Conservation (phyloP, 139 green algal genomes). For the Chlorella sp. region DNA sequence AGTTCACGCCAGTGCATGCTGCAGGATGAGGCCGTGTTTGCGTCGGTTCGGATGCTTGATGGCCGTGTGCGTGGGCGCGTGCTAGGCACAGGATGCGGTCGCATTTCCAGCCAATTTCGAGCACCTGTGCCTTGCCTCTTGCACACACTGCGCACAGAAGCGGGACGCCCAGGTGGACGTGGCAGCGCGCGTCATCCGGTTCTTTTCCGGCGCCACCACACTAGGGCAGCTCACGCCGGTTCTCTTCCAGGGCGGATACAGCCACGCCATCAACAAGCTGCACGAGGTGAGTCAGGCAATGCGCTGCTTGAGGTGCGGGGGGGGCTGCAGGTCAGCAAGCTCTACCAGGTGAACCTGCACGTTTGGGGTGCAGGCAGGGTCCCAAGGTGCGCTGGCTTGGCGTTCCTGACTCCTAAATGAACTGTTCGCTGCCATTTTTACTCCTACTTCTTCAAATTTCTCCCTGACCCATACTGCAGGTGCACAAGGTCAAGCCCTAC, state of each 20-base stretch:
- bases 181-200: no score
- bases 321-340: neutral
- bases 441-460: neutral
- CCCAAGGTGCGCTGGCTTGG: neutral
- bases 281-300: conserved; percentile 15
- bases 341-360: neutral
- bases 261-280: conserved; percentile 32
- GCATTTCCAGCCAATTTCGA: no score
- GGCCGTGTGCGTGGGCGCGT: no score
- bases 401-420: neutral
- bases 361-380: neutral
- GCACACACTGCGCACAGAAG: no score
- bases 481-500: conserved; percentile 23
- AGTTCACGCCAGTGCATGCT: no score
- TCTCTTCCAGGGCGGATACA: conserved; percentile 33
- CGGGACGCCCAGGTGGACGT: no score
- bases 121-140: no score
- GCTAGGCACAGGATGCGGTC: no score
- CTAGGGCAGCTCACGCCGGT: conserved; percentile 29
- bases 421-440: neutral
- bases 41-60: no score
- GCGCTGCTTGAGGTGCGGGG: neutral
- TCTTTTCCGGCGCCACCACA: neutral
- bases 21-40: no score
- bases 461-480: neutral